phyloP scores from a whole-genome alignment of 225 moss, liverwort and hornwort species.

The Climacium dendroides region DNA sequence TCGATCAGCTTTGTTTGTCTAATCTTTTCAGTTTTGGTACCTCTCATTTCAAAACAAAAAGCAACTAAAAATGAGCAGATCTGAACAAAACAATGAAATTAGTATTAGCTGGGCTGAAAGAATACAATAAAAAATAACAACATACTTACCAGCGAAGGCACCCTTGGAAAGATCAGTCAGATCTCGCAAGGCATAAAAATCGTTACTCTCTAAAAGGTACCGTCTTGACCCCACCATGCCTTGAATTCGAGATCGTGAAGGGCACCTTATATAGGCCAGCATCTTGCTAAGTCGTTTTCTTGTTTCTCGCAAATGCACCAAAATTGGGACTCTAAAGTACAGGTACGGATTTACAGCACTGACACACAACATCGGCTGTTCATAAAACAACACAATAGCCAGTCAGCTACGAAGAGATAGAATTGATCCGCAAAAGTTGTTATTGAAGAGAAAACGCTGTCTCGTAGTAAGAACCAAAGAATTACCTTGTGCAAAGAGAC shows the following conservation, averaged over 20 bases:
- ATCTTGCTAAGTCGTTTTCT: constrained; percentile 74
- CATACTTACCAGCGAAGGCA: constrained; percentile 73
- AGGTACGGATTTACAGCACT: constrained; percentile 96
- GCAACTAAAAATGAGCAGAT: neutral
- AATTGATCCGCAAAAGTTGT: neutral
- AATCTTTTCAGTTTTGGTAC: neutral
- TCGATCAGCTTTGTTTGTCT: neutral
- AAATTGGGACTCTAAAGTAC: constrained; percentile 86
- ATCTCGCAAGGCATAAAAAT: constrained; percentile 95
- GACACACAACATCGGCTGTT: constrained; percentile 97
- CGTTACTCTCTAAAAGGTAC: constrained; percentile 87
- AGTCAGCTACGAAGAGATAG: neutral
- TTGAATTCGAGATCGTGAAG: constrained; percentile 64
- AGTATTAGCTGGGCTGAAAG: neutral
- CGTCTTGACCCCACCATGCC: constrained; percentile 74
- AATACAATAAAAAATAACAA: neutral
- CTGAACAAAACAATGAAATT: neutral
- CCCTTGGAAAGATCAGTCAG: constrained; percentile 90
- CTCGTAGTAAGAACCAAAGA: neutral
- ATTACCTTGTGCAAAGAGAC: neutral
- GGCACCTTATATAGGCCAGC: constrained; percentile 67
- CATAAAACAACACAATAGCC: constrained; percentile 1
- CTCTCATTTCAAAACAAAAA: neutral
- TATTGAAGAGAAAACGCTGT: neutral
- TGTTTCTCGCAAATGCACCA: constrained; percentile 77